Evolutionary conservation across 2,329 filamentous ascomycete species (phyloP), one percentile per base, ranked within the genome.

Genomic region (Diplodia scrobiculata): DNA sequence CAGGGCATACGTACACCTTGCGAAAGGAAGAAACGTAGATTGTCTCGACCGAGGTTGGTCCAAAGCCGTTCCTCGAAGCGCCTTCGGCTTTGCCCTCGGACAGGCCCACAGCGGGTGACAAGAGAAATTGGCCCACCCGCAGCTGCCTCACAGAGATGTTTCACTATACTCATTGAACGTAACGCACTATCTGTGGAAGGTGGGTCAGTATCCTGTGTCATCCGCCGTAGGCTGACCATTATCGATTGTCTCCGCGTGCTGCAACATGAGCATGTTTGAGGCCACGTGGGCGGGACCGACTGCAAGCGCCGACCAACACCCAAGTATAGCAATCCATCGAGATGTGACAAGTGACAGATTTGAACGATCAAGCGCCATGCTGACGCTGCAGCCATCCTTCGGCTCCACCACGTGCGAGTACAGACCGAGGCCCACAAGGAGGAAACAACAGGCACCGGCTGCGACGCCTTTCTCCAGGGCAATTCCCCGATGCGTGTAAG

Each of bases 241-340:
- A 1, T 17, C 19, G 38, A 41, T 2, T 34, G 13, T 45, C 54
- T 58, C 36, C 36, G 25, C 55, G 11, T 48, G 36, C 17, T 14
- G 55, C 41, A 60, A 41, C 55, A 60, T 4, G 38, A 48, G 38
- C 21, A 41, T 41, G 55, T 48, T 21, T 60, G 55, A 32, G 48
- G 48, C 34, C 38, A 19, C 25, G 25, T 19, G 29, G 27, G 38
- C 34, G 38, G 38, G 55, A 41, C 38, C 38, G 38, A 27, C 38
- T 14, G 5, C 27, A 32, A 41, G 38, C 41, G 38, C 25, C 38
- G 45, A 60, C 21, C 3, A 19, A 45, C 1, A 27, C 9, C 55
- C 55, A 60, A 60, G 55, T 47, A 60, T 60, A 60, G 55, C 19
- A 59, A 34, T 13, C 45, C 27, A 25, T 59, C 48, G 38, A 60